Percentiles rank a stretch among this genome's conserved stretches.
Conservation (phyloP, 1,284 basidiomycete genomes). For the Phellinidium pouzarii region DNA sequence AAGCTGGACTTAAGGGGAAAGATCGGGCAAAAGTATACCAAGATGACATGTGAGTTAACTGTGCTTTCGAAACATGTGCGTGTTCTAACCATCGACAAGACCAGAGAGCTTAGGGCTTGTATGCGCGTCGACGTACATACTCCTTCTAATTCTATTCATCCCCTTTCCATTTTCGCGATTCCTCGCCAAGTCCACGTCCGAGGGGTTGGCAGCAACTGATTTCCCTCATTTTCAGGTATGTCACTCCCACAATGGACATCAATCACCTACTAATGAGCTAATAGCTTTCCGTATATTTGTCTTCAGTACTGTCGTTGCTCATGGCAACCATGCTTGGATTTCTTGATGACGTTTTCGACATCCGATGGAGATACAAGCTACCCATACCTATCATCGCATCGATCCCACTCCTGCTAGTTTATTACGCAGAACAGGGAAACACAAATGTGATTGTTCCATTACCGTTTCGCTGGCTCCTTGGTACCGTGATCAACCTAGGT, state of each 20-base stretch:
- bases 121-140: slow-evolving; percentile 84
- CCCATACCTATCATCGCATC: slow-evolving; percentile 95
- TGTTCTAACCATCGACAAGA: slow-evolving; percentile 35
- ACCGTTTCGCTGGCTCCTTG: slow-evolving; percentile 65
- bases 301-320: slow-evolving; percentile 83
- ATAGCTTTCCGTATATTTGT: slow-evolving; percentile 87
- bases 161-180: slow-evolving; percentile 83
- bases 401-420: slow-evolving; percentile 92
- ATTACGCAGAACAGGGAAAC: slow-evolving; percentile 89
- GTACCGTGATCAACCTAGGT: slow-evolving; percentile 86
- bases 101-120: slow-evolving; percentile 93
- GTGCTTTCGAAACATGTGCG: neutral
- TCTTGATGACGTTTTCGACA: slow-evolving; percentile 97
- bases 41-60: slow-evolving; percentile 60
- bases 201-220: slow-evolving; percentile 59
- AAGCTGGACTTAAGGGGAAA: slow-evolving; percentile 70
- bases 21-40: slow-evolving; percentile 77
- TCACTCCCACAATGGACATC: slow-evolving; percentile 6
- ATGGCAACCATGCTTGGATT: slow-evolving; percentile 94
- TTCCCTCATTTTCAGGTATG: slow-evolving; percentile 86
- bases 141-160: slow-evolving; percentile 80
- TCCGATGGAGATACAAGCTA: slow-evolving; percentile 96
- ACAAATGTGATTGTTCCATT: slow-evolving; percentile 93
- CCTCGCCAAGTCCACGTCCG: slow-evolving; percentile 44
- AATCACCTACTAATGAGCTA: slow-evolving; percentile 6